These are phyloP conservation scores for Thuidium tamariscinum DNA, from an alignment of 225 moss, liverwort and hornwort genomes.

Conservation along the genomic window DNA sequence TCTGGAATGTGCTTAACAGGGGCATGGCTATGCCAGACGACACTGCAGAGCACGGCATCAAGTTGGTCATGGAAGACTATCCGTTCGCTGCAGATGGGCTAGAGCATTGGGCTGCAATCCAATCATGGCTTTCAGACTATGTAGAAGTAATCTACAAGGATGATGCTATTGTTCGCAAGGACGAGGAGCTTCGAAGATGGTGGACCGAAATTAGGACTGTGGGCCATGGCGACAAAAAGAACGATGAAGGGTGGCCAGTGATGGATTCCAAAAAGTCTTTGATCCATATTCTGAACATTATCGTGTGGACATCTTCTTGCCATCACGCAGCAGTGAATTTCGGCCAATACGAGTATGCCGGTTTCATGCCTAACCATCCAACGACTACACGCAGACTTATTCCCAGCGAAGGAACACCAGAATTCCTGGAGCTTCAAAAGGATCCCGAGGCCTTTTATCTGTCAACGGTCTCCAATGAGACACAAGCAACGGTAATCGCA, in stretches of 20 bases:
- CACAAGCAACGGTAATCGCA: constrained; percentile 50
- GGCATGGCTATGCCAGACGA: constrained; percentile 56
- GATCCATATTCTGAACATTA: constrained; percentile 28
- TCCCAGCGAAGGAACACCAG: constrained; percentile 29
- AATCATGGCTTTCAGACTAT: constrained; percentile 24
- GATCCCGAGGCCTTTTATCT: constrained; percentile 42
- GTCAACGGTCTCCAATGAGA: constrained; percentile 38
- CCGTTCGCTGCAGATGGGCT: constrained; percentile 59
- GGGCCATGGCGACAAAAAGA: constrained; percentile 46
- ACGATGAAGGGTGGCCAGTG: constrained; percentile 35
- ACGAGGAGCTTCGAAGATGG: constrained; percentile 51
- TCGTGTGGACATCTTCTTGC: constrained; percentile 53
- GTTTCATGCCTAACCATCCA: constrained; percentile 52
- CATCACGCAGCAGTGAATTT: constrained; percentile 60
- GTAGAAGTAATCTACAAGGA: constrained; percentile 21
- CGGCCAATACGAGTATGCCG: constrained; percentile 65
- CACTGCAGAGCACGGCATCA: constrained; percentile 23
- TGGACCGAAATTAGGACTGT: constrained; percentile 51
- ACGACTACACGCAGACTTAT: constrained; percentile 36
- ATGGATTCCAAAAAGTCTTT: constrained; percentile 27
- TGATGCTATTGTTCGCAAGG: constrained; percentile 19
- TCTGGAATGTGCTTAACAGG: constrained; percentile 14
- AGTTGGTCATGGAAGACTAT: constrained; percentile 54
- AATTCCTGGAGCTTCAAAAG: constrained; percentile 28
- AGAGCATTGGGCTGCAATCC: constrained; percentile 33